Evolutionary conservation across 1,284 basidiomycete species (phyloP).

Genomic region (Hemileia vastatrix): DNA sequence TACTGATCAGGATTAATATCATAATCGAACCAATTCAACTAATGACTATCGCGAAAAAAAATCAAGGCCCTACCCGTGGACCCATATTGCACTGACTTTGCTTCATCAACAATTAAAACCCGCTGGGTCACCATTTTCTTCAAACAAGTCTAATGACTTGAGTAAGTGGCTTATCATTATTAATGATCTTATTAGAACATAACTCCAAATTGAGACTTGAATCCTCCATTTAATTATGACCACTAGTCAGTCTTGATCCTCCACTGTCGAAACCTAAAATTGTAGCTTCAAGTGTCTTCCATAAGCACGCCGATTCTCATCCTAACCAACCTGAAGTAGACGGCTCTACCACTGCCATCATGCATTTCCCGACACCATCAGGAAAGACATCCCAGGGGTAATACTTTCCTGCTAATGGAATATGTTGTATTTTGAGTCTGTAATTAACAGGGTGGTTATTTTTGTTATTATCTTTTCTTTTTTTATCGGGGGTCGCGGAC

Average conservation of each 20-base stretch:
- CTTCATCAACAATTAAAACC: slow-evolving; percentile 7
- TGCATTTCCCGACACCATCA: slow-evolving; percentile 16
- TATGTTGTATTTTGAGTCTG: neutral
- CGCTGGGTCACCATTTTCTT: neutral
- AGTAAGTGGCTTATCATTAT: neutral
- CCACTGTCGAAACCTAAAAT: slow-evolving; percentile 11
- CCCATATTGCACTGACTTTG: slow-evolving; percentile 17
- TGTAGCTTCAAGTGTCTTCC: slow-evolving; percentile 1
- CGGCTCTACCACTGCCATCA: slow-evolving; percentile 2
- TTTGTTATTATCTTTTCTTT: too few species aligned
- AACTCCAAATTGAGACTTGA: neutral
- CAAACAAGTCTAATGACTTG: neutral
- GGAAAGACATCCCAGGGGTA: slow-evolving; percentile 13
- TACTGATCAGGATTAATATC: too few species aligned
- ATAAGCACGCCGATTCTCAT: slow-evolving; percentile 4
- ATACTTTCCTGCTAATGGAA: neutral
- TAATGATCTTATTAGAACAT: neutral
- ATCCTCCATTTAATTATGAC: neutral
- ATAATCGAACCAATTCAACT: too few species aligned
- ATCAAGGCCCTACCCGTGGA: slow-evolving; percentile 22
- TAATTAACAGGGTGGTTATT: too few species aligned
- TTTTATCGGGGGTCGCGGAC: too few species aligned
- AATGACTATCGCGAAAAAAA: too few species aligned
- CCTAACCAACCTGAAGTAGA: slow-evolving; percentile 1
- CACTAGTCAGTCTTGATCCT: neutral